phyloP scores from a whole-genome alignment of 169 alveolate genomes.

The Plasmodium cynomolgi region DNA sequence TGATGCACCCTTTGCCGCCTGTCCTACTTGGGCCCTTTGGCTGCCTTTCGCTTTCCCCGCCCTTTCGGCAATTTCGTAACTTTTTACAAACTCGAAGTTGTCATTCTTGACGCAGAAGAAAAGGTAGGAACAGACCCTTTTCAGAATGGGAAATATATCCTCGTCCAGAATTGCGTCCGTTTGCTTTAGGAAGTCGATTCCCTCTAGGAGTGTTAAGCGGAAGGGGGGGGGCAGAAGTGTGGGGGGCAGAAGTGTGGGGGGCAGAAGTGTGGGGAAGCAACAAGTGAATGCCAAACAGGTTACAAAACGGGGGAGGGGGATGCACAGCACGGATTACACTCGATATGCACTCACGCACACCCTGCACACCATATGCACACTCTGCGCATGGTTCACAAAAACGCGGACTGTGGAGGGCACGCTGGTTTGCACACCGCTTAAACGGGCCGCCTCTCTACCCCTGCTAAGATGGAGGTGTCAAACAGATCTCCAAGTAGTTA shows the following conservation, averaged over 20 bases:
- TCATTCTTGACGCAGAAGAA: constrained; percentile 67
- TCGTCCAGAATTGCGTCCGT: constrained; percentile 85
- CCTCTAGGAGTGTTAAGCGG: constrained; percentile 1
- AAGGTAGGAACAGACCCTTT: constrained; percentile 80
- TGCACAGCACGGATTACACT: background rate
- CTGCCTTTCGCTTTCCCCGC: background rate
- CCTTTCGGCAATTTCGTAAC: constrained; percentile 3
- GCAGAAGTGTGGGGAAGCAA: too few relatives aligned
- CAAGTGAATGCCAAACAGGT: background rate
- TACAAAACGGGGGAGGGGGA: background rate
- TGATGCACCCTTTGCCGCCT: background rate
- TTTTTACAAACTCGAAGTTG: constrained; percentile 40
- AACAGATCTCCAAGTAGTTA: background rate
- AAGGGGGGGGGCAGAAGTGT: background rate
- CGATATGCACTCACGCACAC: too few relatives aligned
- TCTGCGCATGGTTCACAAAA: background rate
- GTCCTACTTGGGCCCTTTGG: background rate
- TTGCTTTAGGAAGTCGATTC: constrained; percentile 47
- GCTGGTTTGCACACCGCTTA: background rate
- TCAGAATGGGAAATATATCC: constrained; percentile 79
- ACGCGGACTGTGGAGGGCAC: background rate
- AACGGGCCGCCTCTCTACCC: background rate
- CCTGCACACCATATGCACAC: background rate
- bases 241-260: too few relatives aligned
- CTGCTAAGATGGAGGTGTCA: background rate